Evolutionary conservation across 176 grass and related monocot genomes (phyloP).

Genomic region (Themeda triandra): DNA sequence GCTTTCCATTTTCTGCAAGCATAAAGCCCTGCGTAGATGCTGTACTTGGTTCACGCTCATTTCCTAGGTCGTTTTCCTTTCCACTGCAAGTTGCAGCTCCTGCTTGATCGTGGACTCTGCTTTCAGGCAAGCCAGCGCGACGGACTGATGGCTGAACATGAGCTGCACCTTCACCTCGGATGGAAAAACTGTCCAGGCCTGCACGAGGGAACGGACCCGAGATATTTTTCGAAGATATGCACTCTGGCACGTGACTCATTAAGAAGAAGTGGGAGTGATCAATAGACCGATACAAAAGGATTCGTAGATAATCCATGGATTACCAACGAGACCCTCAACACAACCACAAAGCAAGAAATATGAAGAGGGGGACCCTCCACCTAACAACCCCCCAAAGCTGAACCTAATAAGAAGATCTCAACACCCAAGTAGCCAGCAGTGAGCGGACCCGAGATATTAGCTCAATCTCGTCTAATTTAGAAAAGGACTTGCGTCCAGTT

Average conservation of each 20-base stretch:
- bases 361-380: no score
- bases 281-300: no score
- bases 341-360: no score
- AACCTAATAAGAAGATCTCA: no score
- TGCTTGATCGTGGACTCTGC: not conserved
- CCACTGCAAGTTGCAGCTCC: conserved; percentile 3
- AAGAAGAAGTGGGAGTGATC: no score
- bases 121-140: not conserved
- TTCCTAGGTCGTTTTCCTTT: not conserved
- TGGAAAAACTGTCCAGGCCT: not conserved
- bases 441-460: not conserved
- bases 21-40: not conserved
- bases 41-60: not conserved
- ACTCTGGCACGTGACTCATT: no score
- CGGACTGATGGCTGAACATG: not conserved
- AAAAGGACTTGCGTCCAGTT: conserved; percentile 16
- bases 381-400: no score
- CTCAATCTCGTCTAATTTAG: conserved; percentile 12
- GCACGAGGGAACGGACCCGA: not conserved
- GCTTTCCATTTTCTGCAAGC: not conserved
- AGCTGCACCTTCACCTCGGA: conserved; percentile 12
- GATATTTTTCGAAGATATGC: no score
- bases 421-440: no score
- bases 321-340: no score
- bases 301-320: no score